phyloP scores from a whole-genome alignment of 2,329 filamentous ascomycete genomes.

The Zymoseptoria tritici region DNA sequence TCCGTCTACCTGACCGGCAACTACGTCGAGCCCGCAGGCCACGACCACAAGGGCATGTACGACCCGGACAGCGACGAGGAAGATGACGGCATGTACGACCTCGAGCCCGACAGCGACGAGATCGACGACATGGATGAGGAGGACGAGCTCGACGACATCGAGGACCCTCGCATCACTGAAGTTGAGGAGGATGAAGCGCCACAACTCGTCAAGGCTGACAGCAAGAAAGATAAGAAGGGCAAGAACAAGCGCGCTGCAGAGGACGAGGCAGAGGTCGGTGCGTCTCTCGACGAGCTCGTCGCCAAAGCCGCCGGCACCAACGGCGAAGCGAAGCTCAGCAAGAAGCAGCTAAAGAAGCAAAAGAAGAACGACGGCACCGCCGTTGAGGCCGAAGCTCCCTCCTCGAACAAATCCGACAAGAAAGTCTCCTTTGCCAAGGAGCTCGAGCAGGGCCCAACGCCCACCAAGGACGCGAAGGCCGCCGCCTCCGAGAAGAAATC shows the following conservation, averaged over 20 bases:
- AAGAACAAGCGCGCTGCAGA: constrained; percentile 94
- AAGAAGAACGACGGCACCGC: constrained; percentile 98
- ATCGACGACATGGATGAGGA: constrained; percentile 46
- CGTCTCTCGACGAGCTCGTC: constrained; percentile 72
- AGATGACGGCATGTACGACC: constrained; percentile 59
- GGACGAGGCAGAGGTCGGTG: constrained; percentile 52
- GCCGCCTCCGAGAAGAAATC: constrained; percentile 40
- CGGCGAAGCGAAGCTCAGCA: constrained; percentile 71
- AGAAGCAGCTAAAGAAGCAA: constrained; percentile 96
- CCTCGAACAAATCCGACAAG: constrained; percentile 62
- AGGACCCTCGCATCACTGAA: constrained; percentile 19
- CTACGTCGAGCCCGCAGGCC: constrained; percentile 69
- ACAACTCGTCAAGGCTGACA: constrained; percentile 52
- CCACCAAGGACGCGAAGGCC: constrained; percentile 47
- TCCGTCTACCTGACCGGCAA: constrained; percentile 90
- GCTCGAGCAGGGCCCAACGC: constrained; percentile 90
- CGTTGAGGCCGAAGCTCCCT: constrained; percentile 42
- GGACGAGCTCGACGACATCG: constrained; percentile 24
- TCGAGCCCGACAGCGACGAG: constrained; percentile 73
- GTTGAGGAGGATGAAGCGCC: constrained; percentile 55
- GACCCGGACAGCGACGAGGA: constrained; percentile 56
- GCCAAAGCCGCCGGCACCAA: constrained; percentile 53
- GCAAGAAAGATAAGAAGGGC: constrained; percentile 58
- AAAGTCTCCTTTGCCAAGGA: constrained; percentile 99
- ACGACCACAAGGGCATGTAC: constrained; percentile 50